Percentiles rank a stretch among this genome's conserved stretches.
Evolutionary conservation across 1,284 basidiomycete genomes (phyloP).

Genomic region (Earliella scabrosa): DNA sequence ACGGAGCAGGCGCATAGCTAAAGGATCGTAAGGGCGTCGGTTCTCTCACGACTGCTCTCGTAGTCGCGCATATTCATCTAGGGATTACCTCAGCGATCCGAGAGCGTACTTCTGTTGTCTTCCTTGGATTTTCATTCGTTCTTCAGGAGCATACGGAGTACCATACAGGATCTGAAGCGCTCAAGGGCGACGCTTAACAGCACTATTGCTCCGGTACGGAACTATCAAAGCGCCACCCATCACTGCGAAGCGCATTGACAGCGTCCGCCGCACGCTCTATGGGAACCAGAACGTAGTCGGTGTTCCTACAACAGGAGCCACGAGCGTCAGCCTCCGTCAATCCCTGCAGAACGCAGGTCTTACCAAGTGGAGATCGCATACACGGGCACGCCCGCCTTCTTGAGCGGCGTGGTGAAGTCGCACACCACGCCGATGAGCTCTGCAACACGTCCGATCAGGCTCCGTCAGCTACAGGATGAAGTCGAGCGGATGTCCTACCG

Average conservation of each 20-base stretch:
- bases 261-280: conserved; percentile 46
- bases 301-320: conserved; percentile 49
- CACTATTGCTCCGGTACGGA: neutral
- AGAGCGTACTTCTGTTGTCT: too few relatives aligned
- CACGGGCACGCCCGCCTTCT: conserved; percentile 55
- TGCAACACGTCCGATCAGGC: conserved; percentile 30
- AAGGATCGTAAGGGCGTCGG: too few relatives aligned
- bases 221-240: conserved; percentile 48
- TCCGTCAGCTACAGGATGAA: too few relatives aligned
- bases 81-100: too few relatives aligned
- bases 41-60: too few relatives aligned
- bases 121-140: too few relatives aligned
- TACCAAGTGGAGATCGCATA: conserved; percentile 77
- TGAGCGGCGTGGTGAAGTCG: conserved; percentile 60
- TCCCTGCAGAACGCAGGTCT: conserved; percentile 13
- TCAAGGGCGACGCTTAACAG: too few relatives aligned
- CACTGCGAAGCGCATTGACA: conserved; percentile 43
- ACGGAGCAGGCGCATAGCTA: too few relatives aligned
- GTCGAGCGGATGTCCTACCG: too few relatives aligned
- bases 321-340: neutral
- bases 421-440: conserved; percentile 64
- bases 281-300: conserved; percentile 63
- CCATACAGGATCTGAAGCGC: too few relatives aligned
- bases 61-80: too few relatives aligned
- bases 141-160: too few relatives aligned